These are phyloP conservation scores for Amanita muscaria DNA, from an alignment of 768 basidiomycete species.

Conservation along the genomic window DNA sequence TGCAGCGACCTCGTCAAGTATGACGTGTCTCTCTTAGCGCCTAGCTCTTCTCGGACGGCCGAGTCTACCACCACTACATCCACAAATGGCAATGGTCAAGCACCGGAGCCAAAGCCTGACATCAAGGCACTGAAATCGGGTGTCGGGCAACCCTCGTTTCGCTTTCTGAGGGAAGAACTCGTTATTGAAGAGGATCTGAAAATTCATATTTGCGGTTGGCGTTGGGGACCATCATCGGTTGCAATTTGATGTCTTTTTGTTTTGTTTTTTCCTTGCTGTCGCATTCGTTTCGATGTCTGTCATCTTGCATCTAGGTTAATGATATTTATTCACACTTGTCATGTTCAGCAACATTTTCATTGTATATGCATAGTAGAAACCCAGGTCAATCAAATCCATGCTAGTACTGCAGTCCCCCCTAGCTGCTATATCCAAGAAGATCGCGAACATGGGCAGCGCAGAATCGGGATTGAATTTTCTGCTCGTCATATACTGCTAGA, in stretches of 20 bases:
- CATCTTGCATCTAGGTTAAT: too few relatives aligned
- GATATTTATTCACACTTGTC: too few relatives aligned
- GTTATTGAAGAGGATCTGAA: constrained; percentile 2
- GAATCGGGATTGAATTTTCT: too few relatives aligned
- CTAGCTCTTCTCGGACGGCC: background rate
- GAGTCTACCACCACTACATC: background rate
- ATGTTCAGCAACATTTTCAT: too few relatives aligned
- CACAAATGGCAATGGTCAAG: too few relatives aligned
- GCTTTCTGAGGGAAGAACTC: constrained; percentile 3
- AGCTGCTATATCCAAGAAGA: too few relatives aligned
- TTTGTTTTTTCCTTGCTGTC: background rate
- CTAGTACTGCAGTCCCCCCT: too few relatives aligned
- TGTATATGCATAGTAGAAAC: too few relatives aligned
- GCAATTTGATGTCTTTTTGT: background rate
- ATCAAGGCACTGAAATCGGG: background rate
- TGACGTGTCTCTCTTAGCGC: background rate
- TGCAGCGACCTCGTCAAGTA: background rate
- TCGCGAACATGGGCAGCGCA: too few relatives aligned
- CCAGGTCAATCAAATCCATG: too few relatives aligned
- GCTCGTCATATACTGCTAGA: constrained; percentile 35
- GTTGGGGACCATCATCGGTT: background rate
- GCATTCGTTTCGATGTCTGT: too few relatives aligned
- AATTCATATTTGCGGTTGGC: constrained; percentile 4
- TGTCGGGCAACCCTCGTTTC: constrained; percentile 1
- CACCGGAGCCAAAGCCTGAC: too few relatives aligned